Percentiles rank a stretch among this genome's conserved stretches.
Evolutionary conservation across 805 yeast species (phyloP).

Genomic region (Nakazawaea molendinolei): DNA sequence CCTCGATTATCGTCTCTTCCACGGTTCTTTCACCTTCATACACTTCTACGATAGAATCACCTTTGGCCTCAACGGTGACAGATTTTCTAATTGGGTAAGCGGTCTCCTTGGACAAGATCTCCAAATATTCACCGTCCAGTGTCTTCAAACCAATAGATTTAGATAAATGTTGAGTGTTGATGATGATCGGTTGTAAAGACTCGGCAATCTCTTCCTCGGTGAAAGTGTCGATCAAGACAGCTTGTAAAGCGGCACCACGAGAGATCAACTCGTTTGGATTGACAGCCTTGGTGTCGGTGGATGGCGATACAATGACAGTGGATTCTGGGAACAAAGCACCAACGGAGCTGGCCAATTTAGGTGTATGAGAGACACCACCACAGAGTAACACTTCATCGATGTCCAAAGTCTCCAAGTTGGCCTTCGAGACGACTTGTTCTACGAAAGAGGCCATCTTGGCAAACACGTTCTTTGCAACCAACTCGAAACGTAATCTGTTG

Average conservation of each 20-base stretch:
- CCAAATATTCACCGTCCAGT: constrained; percentile 61
- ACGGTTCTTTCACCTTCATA: constrained; percentile 82
- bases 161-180: constrained; percentile 80
- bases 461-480: constrained; percentile 74
- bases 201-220: constrained; percentile 78
- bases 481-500: constrained; percentile 91
- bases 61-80: constrained; percentile 53
- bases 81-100: constrained; percentile 86
- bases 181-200: constrained; percentile 74
- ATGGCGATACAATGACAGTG: constrained; percentile 70
- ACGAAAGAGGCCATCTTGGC: constrained; percentile 72
- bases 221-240: constrained; percentile 74
- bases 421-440: constrained; percentile 68
- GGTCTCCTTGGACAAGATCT: constrained; percentile 75
- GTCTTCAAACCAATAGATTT: constrained; percentile 82
- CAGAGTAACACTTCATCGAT: constrained; percentile 86
- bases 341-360: constrained; percentile 78
- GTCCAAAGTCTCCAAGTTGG: constrained; percentile 77
- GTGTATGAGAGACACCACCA: constrained; percentile 91
- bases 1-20: constrained; percentile 75
- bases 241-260: constrained; percentile 97
- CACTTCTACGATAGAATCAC: constrained; percentile 60
- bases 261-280: constrained; percentile 87
- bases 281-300: constrained; percentile 66
- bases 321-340: constrained; percentile 75